Evolutionary conservation across 31 red algal species (phyloP).

Genomic region (Porphyra umbilicalis): DNA sequence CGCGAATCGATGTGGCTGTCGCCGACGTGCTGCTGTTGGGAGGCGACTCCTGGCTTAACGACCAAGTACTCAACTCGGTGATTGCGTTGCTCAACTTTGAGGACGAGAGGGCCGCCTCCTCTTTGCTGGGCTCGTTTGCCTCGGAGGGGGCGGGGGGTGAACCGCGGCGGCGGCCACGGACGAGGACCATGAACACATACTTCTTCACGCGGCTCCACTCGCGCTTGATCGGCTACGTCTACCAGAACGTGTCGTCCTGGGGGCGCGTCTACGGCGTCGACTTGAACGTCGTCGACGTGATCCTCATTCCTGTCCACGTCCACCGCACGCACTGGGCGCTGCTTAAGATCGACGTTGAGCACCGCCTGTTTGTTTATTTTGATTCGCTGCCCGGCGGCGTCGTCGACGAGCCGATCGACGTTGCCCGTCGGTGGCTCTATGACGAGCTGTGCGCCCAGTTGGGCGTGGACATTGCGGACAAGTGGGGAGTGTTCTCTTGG

Average conservation of each 20-base stretch:
- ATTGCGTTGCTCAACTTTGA: no score
- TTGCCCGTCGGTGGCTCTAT: constrained; percentile 31
- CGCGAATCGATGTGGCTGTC: no score
- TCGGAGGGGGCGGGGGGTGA: no score
- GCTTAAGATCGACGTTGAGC: constrained; percentile 24
- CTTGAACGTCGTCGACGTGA: constrained; percentile 19
- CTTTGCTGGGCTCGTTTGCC: no score
- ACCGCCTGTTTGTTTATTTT: constrained; percentile 22
- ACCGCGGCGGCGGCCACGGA: no score
- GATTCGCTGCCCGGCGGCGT: constrained; percentile 38
- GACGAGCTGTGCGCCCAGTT: constrained; percentile 49
- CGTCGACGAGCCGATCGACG: not conserved
- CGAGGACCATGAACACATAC: constrained; percentile 27
- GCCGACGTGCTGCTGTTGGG: no score
- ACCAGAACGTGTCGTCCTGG: constrained; percentile 36
- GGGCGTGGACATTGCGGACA: constrained; percentile 18
- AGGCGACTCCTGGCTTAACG: no score
- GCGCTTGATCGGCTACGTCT: constrained; percentile 23
- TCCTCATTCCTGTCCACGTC: constrained; percentile 59
- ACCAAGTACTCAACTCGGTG: no score
- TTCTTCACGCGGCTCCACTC: constrained; percentile 24
- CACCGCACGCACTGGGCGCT: constrained; percentile 60
- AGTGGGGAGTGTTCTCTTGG: constrained; percentile 45
- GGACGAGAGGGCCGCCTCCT: no score
- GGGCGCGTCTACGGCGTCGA: constrained; percentile 5